These are phyloP conservation scores for Tulasnella sp. DNA, from an alignment of 768 basidiomycete species.

Conservation along the genomic window DNA sequence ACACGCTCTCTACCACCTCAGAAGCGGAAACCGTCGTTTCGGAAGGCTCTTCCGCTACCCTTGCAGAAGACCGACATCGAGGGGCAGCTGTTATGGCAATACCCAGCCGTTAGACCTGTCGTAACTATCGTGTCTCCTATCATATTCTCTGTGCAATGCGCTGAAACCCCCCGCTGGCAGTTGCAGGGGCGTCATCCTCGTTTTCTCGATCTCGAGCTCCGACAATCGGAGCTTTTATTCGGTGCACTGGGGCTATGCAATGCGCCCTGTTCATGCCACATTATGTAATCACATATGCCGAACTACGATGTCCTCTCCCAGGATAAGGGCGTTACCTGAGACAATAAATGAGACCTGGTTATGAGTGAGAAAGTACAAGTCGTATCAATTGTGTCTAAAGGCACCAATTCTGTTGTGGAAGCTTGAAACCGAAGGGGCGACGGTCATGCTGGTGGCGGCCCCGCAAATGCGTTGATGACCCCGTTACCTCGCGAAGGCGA, in stretches of 20 bases:
- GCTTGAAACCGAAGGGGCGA: too few species aligned
- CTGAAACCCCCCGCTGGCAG: background rate
- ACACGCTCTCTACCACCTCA: background rate
- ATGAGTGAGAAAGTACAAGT: too few species aligned
- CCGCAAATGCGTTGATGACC: too few species aligned
- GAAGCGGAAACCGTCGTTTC: background rate
- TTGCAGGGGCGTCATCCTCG: background rate
- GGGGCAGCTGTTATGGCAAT: background rate
- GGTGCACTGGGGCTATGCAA: background rate
- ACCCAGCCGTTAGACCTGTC: background rate
- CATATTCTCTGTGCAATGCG: background rate
- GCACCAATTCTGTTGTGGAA: too few species aligned
- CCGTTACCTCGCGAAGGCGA: too few species aligned
- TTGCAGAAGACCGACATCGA: background rate
- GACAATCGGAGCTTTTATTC: background rate
- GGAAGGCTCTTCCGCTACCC: background rate
- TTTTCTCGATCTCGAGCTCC: background rate
- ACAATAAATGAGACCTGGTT: too few species aligned
- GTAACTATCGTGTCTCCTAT: background rate
- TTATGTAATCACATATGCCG: background rate
- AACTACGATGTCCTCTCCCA: background rate
- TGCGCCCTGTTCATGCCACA: too few species aligned
- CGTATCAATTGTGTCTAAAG: too few species aligned
- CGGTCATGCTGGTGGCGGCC: too few species aligned
- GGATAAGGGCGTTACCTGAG: too few species aligned